Conservation (phyloP, 2,329 filamentous ascomycete species). For the Ceratocystiopsis sp. region DNA sequence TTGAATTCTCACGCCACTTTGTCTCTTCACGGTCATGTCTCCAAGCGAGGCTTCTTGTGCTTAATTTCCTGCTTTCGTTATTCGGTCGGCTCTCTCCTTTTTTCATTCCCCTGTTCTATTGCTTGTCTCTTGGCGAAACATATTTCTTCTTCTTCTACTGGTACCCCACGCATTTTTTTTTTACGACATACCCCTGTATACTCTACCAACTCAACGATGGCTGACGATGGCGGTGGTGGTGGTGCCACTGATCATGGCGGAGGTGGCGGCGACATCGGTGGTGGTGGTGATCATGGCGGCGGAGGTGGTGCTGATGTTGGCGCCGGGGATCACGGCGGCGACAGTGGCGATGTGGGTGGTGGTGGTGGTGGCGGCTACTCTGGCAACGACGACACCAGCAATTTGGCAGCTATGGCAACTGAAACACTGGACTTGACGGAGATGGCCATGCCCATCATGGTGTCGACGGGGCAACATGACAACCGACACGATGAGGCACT, state of each 20-base stretch:
- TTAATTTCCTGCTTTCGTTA: neutral
- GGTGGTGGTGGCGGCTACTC: neutral
- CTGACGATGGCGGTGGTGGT: too few species aligned
- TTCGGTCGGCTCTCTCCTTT: neutral
- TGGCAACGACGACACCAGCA: neutral
- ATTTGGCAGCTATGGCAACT: neutral
- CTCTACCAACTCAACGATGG: too few species aligned
- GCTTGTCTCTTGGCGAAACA: neutral
- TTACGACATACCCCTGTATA: too few species aligned
- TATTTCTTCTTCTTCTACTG: too few species aligned
- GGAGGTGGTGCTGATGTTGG: constrained; percentile 1
- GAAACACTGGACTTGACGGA: neutral
- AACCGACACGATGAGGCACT: neutral
- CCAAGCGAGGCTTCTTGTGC: neutral
- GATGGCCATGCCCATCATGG: neutral
- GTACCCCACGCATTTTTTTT: too few species aligned
- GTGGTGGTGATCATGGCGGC: too few species aligned
- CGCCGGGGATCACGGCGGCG: neutral
- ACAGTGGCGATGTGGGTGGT: neutral
- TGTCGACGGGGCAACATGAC: too few species aligned
- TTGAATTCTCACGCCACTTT: too few species aligned
- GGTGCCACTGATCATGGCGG: too few species aligned
- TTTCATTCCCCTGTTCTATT: neutral
- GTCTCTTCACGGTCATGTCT: too few species aligned
- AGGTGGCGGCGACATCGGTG: neutral